Evolutionary conservation across 441 rosid genomes (phyloP).

Genomic region (Pelargonium citronellum): DNA sequence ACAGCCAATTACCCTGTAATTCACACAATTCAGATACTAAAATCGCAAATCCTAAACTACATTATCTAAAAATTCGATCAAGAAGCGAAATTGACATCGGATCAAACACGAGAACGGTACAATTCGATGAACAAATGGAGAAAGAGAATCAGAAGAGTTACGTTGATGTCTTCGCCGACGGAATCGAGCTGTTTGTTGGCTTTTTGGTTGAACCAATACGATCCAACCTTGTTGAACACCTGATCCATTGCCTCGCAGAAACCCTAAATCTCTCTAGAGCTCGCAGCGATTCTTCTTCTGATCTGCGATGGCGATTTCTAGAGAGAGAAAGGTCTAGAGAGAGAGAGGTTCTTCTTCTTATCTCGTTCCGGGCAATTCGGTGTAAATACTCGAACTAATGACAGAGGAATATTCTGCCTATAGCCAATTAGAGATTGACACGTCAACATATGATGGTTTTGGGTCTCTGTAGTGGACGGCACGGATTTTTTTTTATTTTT

Average conservation of each 20-base stretch:
- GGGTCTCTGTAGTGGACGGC: neutral
- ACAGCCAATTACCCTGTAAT: neutral
- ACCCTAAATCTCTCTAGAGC: no score
- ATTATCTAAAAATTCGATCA: no score
- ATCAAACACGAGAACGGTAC: neutral
- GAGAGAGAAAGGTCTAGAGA: no score
- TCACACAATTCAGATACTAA: neutral
- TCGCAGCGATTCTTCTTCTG: no score
- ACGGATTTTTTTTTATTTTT: no score
- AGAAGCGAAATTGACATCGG: neutral
- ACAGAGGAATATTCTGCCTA: neutral
- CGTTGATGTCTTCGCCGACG: constrained; percentile 63
- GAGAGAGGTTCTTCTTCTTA: no score
- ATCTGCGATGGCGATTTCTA: no score
- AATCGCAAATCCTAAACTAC: no score
- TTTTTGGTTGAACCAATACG: constrained; percentile 55
- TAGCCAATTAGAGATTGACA: neutral
- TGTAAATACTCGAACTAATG: no score
- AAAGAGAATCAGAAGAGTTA: constrained; percentile 18
- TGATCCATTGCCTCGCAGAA: constrained; percentile 45
- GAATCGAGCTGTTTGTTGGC: constrained; percentile 65
- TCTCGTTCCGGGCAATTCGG: no score
- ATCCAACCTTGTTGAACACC: constrained; percentile 62
- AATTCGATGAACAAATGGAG: neutral
- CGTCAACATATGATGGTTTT: neutral